Evolutionary conservation across 73 alveolate genomes (phyloP), one percentile per base, ranked within the genome.

Genomic region (Stentor roeselii): DNA sequence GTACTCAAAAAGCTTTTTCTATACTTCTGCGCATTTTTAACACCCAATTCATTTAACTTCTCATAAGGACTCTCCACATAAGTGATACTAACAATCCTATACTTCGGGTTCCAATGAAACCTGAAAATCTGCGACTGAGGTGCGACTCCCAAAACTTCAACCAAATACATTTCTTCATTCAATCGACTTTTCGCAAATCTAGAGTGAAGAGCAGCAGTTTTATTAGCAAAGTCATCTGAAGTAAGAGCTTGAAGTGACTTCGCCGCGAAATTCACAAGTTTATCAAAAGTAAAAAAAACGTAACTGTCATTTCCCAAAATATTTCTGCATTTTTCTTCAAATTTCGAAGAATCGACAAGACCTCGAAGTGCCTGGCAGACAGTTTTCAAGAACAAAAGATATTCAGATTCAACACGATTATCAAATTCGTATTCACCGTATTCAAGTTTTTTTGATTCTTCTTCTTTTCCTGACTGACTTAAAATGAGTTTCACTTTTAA

Each of bases 31-130:
- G 80, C n/a, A 32, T 67, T 21, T 32, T 67, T 67, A 14, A 67
- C 37, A 11, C 80, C 41, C 11, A 21, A 40, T 2, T 67, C 80
- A 21, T n/a, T n/a, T 1, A 67, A 40, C 34, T 67, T 67, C 34
- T 67, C 80, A 67, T 67, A 67, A 30, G 80, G 80, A 2, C 80
- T 67, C 34, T 67, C 80, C 34, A 67, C 34, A 67, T 67, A 67
- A 67, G 80, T 67, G 41, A 67, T 34, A 32, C 50, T 27, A 1
- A 67, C 21, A 67, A 67, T 34, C 14, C 42, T 67, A 40, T 11
- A 67, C 11, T 67, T 32, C 41, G 34, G 27, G 2, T 67, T 67
- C 37, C 80, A 67, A 32, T 67, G 80, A 30, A 67, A 32, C 34
- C 80, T 67, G 41, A 67, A 67, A 1, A 67, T n/a, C 34, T 67